Evolutionary conservation across 2,329 filamentous ascomycete genomes (phyloP).

Genomic region (Penicillium palitans): DNA sequence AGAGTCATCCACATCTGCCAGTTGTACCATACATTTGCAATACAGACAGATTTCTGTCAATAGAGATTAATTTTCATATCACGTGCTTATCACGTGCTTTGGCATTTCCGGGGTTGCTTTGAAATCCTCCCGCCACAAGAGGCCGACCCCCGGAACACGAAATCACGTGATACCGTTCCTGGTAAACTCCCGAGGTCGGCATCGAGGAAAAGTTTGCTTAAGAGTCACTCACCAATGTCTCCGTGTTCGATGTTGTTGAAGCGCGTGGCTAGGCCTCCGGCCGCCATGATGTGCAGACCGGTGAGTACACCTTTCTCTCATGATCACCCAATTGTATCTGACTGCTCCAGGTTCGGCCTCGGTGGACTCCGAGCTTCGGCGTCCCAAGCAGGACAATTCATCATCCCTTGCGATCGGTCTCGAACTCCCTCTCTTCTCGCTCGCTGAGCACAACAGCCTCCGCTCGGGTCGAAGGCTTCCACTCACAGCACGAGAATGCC

Average conservation of each 20-base stretch:
- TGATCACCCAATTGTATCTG: background rate
- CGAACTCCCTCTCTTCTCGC: background rate
- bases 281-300: background rate
- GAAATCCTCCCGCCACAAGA: background rate
- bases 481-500: background rate
- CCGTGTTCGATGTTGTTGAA: conserved; percentile 8
- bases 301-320: background rate
- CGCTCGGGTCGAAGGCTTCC: background rate
- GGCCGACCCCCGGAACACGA: background rate
- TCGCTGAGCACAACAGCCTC: background rate
- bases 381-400: background rate
- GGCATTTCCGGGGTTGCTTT: background rate
- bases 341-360: background rate
- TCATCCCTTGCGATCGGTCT: conserved; percentile 1
- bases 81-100: background rate
- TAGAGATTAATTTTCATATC: background rate
- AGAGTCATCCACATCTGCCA: too few relatives aligned
- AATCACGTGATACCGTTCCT: background rate
- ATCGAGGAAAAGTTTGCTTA: background rate
- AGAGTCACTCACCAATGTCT: conserved; percentile 7
- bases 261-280: conserved; percentile 4
- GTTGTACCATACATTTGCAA: too few relatives aligned
- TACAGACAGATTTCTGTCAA: too few relatives aligned
- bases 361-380: background rate
- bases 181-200: background rate